Conservation (phyloP, 2,329 filamentous ascomycete species). For the Aotearoamyces nothofagi region DNA sequence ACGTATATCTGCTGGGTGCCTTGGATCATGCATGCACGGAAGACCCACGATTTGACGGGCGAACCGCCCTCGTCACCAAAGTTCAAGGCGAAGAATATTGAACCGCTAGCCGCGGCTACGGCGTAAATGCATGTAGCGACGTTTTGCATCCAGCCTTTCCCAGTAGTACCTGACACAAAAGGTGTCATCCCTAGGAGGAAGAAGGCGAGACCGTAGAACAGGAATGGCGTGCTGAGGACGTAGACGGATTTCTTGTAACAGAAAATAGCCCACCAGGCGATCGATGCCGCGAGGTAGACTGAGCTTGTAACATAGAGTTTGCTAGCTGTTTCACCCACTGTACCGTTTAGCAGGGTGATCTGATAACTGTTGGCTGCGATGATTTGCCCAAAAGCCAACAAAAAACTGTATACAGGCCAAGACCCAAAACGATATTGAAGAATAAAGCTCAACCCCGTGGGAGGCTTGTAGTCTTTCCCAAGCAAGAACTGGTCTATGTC, state of each 20-base stretch:
- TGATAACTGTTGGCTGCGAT: slow-evolving; percentile 51
- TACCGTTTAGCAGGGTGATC: slow-evolving; percentile 46
- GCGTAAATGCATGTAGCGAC: slow-evolving; percentile 44
- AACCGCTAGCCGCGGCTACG: slow-evolving; percentile 43
- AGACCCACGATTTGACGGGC: slow-evolving; percentile 47
- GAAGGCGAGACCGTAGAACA: slow-evolving; percentile 46
- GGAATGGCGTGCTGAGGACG: slow-evolving; percentile 40
- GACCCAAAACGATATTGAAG: slow-evolving; percentile 40
- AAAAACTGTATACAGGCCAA: slow-evolving; percentile 45
- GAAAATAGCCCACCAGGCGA: slow-evolving; percentile 47
- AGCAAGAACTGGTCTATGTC: slow-evolving; percentile 41
- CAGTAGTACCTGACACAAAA: slow-evolving; percentile 23
- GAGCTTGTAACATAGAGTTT: slow-evolving; percentile 44
- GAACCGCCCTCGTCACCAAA: slow-evolving; percentile 47
- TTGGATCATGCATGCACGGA: slow-evolving; percentile 47
- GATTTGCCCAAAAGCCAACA: slow-evolving; percentile 45
- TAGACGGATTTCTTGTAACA: slow-evolving; percentile 38
- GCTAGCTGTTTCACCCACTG: slow-evolving; percentile 38
- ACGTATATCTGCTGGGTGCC: slow-evolving; percentile 51
- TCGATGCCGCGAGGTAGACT: slow-evolving; percentile 40
- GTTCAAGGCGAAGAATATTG: slow-evolving; percentile 49
- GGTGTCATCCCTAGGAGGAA: slow-evolving; percentile 45
- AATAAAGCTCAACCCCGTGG: slow-evolving; percentile 35
- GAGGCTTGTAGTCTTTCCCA: slow-evolving; percentile 36
- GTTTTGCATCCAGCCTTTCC: slow-evolving; percentile 39